phyloP scores from a whole-genome alignment of 495 filamentous ascomycete genomes.

The Cercophora scortea region DNA sequence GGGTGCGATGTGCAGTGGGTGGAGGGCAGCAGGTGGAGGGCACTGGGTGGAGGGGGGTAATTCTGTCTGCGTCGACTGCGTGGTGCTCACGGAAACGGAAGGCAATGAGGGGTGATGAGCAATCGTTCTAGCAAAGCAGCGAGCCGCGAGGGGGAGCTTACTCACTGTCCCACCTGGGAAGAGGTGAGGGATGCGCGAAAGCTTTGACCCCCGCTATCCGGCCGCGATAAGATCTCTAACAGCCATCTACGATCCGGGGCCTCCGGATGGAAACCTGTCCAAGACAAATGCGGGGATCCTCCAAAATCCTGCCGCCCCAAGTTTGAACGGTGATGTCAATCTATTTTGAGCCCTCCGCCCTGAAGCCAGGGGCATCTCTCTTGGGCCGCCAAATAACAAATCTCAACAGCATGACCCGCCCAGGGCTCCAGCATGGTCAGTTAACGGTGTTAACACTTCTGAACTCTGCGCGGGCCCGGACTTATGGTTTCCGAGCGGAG shows the following conservation, averaged over 20 bases:
- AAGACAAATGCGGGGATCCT: not conserved
- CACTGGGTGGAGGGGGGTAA: not conserved
- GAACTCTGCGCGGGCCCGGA: no score
- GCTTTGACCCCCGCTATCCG: not conserved
- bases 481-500: no score
- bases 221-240: conserved; percentile 1
- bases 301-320: not conserved
- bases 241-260: not conserved
- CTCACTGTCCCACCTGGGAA: conserved; percentile 20
- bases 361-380: no score
- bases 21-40: not conserved
- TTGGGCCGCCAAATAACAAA: no score
- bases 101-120: conserved; percentile 12
- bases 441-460: no score
- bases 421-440: no score
- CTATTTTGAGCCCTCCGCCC: no score
- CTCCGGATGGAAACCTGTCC: not conserved
- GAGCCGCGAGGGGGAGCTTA: conserved; percentile 27
- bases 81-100: no score
- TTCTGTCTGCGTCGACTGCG: no score
- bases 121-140: conserved; percentile 5
- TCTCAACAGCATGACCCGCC: no score
- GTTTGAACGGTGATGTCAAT: not conserved
- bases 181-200: not conserved
- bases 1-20: conserved; percentile 18